A percentile compares a stretch with the other conserved stretches of the same genome.
These are phyloP conservation scores for Phaeosphaeriaceae sp. DNA, from an alignment of 2,329 filamentous ascomycete species.

Conservation along the genomic window DNA sequence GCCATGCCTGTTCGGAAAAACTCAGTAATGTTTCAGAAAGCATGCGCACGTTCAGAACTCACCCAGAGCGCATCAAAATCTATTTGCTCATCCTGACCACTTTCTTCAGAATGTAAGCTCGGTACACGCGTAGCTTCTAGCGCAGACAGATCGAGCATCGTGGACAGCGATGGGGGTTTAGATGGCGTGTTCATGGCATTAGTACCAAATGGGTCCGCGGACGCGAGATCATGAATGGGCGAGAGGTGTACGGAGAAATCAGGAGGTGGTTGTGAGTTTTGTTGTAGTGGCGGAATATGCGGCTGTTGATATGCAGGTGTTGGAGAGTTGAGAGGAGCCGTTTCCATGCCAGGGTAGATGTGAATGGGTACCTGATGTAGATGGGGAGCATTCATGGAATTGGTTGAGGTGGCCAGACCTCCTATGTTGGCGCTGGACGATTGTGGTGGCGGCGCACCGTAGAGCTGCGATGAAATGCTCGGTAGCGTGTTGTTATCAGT, in stretches of 20 bases:
- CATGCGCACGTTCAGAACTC: background rate
- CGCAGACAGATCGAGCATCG: slow-evolving; percentile 47
- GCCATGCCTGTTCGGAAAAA: slow-evolving; percentile 34
- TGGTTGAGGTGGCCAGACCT: slow-evolving; percentile 14
- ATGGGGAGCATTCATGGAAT: slow-evolving; percentile 24
- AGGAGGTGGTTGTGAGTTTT: slow-evolving; percentile 16
- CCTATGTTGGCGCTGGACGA: slow-evolving; percentile 8
- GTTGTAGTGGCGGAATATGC: slow-evolving; percentile 2
- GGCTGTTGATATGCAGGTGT: slow-evolving; percentile 11
- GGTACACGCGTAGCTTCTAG: slow-evolving; percentile 43
- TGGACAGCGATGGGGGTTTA: slow-evolving; percentile 38
- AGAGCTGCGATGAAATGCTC: slow-evolving; percentile 44
- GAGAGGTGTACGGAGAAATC: slow-evolving; percentile 40
- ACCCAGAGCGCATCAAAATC: slow-evolving; percentile 52
- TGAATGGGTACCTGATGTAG: slow-evolving; percentile 45
- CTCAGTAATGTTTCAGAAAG: background rate
- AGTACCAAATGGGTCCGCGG: slow-evolving; percentile 10
- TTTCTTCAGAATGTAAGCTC: slow-evolving; percentile 42
- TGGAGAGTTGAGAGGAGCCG: slow-evolving; percentile 23
- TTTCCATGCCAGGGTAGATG: slow-evolving; percentile 47
- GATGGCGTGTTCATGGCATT: slow-evolving; percentile 18
- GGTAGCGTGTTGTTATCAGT: slow-evolving; percentile 32
- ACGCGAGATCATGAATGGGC: slow-evolving; percentile 35
- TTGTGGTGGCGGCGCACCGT: slow-evolving; percentile 25
- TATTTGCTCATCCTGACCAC: slow-evolving; percentile 48